Evolutionary conservation across 140 eudicot species (phyloP).

Genomic region (Ambrosia hybrid): DNA sequence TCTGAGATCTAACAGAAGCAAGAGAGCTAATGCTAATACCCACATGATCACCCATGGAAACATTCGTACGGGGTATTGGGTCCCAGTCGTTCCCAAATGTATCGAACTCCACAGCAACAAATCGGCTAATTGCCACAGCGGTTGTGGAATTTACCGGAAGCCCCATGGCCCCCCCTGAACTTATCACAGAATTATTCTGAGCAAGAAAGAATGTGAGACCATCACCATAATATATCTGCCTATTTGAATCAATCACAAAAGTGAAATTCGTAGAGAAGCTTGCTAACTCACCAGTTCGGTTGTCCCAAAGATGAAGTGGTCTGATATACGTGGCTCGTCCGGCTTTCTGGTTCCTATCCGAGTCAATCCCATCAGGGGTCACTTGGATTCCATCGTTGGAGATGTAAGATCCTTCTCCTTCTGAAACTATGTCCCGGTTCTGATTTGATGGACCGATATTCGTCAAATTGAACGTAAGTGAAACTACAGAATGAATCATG

Average conservation of each 20-base stretch:
- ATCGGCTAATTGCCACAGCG: not conserved
- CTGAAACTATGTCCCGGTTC: conserved; percentile 10
- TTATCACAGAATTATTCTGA: not conserved
- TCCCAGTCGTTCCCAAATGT: conserved; percentile 42
- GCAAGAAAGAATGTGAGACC: conserved; percentile 49
- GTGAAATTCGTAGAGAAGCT: conserved; percentile 40
- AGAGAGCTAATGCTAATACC: conserved; percentile 44
- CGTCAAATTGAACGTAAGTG: conserved; percentile 13
- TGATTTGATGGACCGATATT: conserved; percentile 14
- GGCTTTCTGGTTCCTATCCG: not conserved
- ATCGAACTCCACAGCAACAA: conserved; percentile 62
- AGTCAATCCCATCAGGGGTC: conserved; percentile 8
- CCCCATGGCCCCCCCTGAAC: conserved; percentile 33
- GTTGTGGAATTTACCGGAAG: conserved; percentile 8
- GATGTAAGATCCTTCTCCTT: conserved; percentile 30
- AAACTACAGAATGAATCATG: conserved; percentile 16
- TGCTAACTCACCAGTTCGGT: conserved; percentile 20
- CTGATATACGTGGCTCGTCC: conserved; percentile 26
- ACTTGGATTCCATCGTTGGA: conserved; percentile 27
- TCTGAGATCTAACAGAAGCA: conserved; percentile 18
- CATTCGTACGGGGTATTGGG: conserved; percentile 1
- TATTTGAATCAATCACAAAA: conserved; percentile 27
- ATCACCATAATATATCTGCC: conserved; percentile 4
- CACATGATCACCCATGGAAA: conserved; percentile 31
- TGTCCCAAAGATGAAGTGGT: conserved; percentile 42